Evolutionary conservation across 306 rosid genomes (phyloP).

Genomic region (Corylus americana): DNA sequence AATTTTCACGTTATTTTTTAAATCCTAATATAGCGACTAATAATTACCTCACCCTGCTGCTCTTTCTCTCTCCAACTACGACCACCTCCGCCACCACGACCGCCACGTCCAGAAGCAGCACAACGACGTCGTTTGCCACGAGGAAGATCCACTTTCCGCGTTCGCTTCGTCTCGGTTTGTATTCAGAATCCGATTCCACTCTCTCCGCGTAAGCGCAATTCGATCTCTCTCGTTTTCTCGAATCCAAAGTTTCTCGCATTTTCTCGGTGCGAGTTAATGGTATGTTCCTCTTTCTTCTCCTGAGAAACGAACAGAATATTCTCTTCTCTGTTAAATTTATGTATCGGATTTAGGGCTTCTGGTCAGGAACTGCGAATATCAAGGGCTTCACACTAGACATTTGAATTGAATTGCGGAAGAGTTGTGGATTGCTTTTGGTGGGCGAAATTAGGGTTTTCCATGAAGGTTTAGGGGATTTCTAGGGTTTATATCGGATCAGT

Average conservation of each 20-base stretch:
- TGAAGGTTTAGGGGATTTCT: constrained; percentile 39
- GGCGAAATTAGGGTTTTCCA: constrained; percentile 41
- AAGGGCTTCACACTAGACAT: constrained; percentile 17
- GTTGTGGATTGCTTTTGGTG: constrained; percentile 17
- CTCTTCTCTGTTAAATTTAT: constrained; percentile 9
- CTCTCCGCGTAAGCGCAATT: constrained; percentile 9
- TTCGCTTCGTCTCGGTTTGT: constrained; percentile 22
- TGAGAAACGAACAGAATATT: constrained; percentile 1
- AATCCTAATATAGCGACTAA: constrained; percentile 3
- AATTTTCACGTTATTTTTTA: neutral
- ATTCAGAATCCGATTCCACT: constrained; percentile 22
- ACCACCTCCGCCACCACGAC: constrained; percentile 17
- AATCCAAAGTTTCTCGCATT: constrained; percentile 28
- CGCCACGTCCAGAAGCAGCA: constrained; percentile 28
- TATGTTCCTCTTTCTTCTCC: constrained; percentile 1
- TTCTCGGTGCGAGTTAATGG: constrained; percentile 24
- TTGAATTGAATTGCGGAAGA: constrained; percentile 30
- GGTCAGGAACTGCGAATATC: constrained; percentile 23
- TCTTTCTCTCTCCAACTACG: constrained; percentile 28
- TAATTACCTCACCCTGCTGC: constrained; percentile 18
- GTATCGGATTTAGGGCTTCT: constrained; percentile 31
- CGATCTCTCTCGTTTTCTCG: constrained; percentile 16
- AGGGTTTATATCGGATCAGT: constrained; percentile 35
- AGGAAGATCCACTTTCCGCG: constrained; percentile 36
- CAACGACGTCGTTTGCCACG: constrained; percentile 34